Evolutionary conservation across 306 rosid species (phyloP).

Genomic region (Argentina anserina): DNA sequence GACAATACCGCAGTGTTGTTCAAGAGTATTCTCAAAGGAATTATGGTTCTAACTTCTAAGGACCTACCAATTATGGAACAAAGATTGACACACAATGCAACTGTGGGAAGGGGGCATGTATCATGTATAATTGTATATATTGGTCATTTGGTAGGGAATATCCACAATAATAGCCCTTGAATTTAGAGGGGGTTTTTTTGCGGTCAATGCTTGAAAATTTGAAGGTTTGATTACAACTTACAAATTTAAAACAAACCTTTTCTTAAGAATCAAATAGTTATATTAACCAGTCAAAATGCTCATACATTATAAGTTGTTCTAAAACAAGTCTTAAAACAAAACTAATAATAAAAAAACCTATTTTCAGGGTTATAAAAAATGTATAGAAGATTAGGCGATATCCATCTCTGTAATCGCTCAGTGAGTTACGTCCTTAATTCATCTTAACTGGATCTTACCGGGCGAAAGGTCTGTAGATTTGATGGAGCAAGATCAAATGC

Average conservation of each 20-base stretch:
- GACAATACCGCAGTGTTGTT: background rate
- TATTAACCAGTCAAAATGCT: no score
- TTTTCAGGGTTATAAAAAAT: no score
- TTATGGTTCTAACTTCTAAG: background rate
- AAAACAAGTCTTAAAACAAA: no score
- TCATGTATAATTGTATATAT: no score
- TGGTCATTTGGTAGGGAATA: background rate
- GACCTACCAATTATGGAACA: constrained; percentile 4
- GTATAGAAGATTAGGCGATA: no score
- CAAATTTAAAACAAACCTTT: no score
- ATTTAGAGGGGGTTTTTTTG: background rate
- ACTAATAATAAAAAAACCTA: no score
- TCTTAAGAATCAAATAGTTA: no score
- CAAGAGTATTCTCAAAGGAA: background rate
- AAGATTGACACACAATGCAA: background rate
- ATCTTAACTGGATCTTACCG: background rate
- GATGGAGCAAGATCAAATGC: background rate
- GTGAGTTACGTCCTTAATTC: background rate
- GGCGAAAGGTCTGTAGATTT: background rate
- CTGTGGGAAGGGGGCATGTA: background rate
- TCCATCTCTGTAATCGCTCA: no score
- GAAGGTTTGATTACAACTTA: no score
- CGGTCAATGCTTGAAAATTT: background rate
- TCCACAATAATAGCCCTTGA: background rate
- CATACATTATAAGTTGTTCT: no score